Base-by-base conservation (phyloP, 1,284 basidiomycete genomes). In the Leccinum variabile region DNA sequence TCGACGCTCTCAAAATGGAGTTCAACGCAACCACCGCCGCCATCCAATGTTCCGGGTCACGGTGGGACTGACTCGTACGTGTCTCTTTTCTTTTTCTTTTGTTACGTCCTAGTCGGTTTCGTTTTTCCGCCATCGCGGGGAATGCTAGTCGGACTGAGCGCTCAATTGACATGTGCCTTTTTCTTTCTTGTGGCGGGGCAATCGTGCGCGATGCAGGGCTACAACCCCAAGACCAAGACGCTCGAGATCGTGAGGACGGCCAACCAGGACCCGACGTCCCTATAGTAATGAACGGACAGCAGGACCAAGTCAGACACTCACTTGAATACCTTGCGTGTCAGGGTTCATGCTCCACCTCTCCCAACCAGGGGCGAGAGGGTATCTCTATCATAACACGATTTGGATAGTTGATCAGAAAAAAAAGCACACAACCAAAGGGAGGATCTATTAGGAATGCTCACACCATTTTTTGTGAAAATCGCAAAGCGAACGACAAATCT, bases 61-160 rank as follows among this genome's bases (percentile, higher is more conserved):
- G 94, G 63, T 97, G 95, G 95, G 92, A 90, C 65, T 97, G 95
- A 94, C 84, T 96, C 72, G 91, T 91, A 69, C 22, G 49, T 50
- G 7, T 25, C 22, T 14, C 22, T 7, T 50, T 4, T 44, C 35
- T 37, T 37, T 37, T 37, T 10, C 35, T 37, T 37, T 37, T 37
- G 35, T 37, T 37, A 14, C 35, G 35, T 14, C 10, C 39, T 8
- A 44, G 41, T n/a, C 70, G 88, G 84, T 5, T 14, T 22, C 25
- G 3, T 1, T 61, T 13, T 16, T 9, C 7, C 33, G 33, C 33
- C 33, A 33, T 33, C 3, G 32, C 30, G 30, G 30, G 30, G 30
- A 14, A 10, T 32, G 9, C 32, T 32, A 9, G 32, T 32, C 32
- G 37, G 14, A 39, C 11, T 28, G 10, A 30, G n/a, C 8, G 16